phyloP scores from a whole-genome alignment of 139 green algal genomes.

The Auxenochlorella protothecoides region DNA sequence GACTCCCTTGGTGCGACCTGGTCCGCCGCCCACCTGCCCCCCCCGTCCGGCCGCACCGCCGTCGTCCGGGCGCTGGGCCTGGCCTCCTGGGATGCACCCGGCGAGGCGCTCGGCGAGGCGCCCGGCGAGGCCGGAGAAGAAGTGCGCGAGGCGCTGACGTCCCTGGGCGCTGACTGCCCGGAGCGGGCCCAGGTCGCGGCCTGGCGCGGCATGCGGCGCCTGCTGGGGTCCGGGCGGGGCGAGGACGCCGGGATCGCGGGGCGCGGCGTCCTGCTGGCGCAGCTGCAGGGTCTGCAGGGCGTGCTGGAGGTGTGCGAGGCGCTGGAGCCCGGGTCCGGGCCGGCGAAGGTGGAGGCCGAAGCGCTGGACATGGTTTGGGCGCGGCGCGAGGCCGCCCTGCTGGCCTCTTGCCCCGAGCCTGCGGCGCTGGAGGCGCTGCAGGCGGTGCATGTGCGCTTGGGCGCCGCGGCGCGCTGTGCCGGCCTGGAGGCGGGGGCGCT shows the following conservation, averaged over 20 bases:
- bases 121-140: neutral
- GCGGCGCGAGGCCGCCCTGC: no score
- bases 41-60: neutral
- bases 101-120: neutral
- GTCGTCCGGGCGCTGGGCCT: neutral
- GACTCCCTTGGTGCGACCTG: neutral
- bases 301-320: constrained; percentile 5
- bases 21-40: neutral
- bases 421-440: no score
- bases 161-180: neutral
- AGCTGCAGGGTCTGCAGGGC: constrained; percentile 21
- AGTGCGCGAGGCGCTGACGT: neutral
- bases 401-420: no score
- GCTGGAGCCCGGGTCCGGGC: constrained; percentile 9
- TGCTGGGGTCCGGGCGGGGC: neutral
- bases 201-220: constrained; percentile 2
- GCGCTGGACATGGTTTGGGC: no score
- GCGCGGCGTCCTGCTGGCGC: constrained; percentile 40
- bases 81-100: neutral
- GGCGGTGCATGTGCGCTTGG: no score
- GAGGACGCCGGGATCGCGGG: neutral
- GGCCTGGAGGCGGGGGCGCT: no score
- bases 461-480: no score
- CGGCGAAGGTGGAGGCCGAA: no score
- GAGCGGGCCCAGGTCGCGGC: no score